phyloP scores from a whole-genome alignment of 2,329 filamentous ascomycete species.

The Sporothrix luriei region DNA sequence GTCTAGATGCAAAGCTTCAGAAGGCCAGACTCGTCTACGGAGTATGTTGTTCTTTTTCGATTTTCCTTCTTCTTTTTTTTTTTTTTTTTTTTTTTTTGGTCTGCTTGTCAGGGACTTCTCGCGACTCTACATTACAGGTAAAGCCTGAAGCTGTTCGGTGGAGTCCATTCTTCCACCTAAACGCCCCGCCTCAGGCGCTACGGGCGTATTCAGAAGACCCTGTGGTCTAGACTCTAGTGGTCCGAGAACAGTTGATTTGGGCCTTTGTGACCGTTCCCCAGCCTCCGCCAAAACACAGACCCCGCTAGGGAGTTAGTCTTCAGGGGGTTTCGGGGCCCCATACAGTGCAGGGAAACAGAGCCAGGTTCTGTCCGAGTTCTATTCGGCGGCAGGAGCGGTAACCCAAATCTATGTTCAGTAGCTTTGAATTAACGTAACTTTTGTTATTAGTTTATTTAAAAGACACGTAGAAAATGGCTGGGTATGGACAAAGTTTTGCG shows the following conservation, averaged over 20 bases:
- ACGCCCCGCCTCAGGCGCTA: background rate
- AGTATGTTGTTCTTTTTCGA: no score
- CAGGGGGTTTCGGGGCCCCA: background rate
- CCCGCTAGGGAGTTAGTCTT: background rate
- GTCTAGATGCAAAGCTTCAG: background rate
- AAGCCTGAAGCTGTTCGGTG: background rate
- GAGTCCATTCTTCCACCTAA: background rate
- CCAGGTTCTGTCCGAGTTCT: background rate
- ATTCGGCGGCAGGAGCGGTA: background rate
- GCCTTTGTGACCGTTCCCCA: background rate
- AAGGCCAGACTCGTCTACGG: background rate
- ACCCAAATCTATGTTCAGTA: background rate
- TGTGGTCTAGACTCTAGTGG: background rate
- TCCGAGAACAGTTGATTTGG: no score
- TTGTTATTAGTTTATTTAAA: background rate
- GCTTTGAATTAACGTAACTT: background rate
- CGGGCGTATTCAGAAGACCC: background rate
- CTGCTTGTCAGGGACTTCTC: background rate
- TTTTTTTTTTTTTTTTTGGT: background rate
- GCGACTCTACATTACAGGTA: background rate
- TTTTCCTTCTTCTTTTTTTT: background rate
- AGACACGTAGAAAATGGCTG: no score
- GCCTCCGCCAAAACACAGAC: background rate
- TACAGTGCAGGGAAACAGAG: constrained; percentile 6
- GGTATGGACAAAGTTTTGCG: background rate